Evolutionary conservation across 1,139 yeast species (phyloP), one percentile per base, ranked within the genome.

Genomic region (Kurtzmaniella natalensis): DNA sequence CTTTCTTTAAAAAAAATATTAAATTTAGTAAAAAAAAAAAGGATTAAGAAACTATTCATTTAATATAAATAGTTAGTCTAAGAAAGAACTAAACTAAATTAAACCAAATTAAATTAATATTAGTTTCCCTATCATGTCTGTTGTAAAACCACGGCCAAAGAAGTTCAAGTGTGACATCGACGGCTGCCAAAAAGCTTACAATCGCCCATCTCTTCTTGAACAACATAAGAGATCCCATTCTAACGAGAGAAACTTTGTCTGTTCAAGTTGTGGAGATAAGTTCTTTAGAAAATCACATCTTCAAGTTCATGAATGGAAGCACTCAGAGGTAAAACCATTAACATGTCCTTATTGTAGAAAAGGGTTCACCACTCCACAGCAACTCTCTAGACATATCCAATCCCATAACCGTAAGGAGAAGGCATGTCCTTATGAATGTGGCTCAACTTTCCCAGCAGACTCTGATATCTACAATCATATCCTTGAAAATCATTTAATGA

Each of bases 111-210:
- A n/a, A n/a, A n/a, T n/a, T n/a, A n/a, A n/a, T n/a, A n/a, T n/a
- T n/a, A n/a, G 11, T 6, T 6, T 22, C 25, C n/a, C 11, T 7
- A 6, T 9, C 7, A 22, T 22, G 25, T 22, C 25, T 9, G 25
- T n/a, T 5, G 16, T 23, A 16, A 11, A 23, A 23, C 13, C 26
- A 11, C 14, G 32, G 14, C 24, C 30, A 3, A 46, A 45, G 25
- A 37, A 31, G 25, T 41, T 42, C 33, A n/a, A 28, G 6, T 47
- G 48, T 26, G 10, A 36, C 3, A 36, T 37, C 21, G 38, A 39
- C 13, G 46, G 40, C 58, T 24, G 63, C 63, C 20, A 55, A 57
- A 40, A 46, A 32, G 41, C 44, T 7, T 47, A 47, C 25, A 37
- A 37, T 26, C 30, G 49, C 17, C 51, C 51, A 3, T 30, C 40